phyloP scores from a whole-genome alignment of 305 asterid genomes.

The Rubia peregrina region DNA sequence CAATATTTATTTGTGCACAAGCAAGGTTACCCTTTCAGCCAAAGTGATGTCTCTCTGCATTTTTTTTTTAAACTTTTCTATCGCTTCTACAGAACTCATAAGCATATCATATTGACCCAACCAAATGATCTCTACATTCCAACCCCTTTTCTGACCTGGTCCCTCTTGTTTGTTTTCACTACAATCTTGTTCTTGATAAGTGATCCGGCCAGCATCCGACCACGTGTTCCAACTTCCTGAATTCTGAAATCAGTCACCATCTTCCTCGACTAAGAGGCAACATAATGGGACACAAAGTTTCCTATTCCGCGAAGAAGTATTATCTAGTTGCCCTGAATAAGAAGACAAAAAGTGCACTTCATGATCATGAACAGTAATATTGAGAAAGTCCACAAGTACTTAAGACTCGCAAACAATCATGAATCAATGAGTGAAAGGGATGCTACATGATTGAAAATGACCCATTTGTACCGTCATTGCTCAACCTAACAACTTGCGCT shows the following conservation, averaged over 20 bases:
- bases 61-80: background rate
- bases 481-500: constrained; percentile 4
- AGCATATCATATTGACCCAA: background rate
- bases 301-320: constrained; percentile 2
- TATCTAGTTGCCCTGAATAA: constrained; percentile 14
- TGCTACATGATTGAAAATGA: constrained; percentile 13
- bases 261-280: background rate
- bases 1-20: background rate
- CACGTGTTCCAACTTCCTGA: background rate
- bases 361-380: background rate
- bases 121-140: background rate
- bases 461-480: constrained; percentile 14
- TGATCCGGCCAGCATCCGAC: background rate
- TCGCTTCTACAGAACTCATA: background rate
- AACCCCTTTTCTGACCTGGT: background rate
- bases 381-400: background rate
- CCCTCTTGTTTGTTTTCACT: background rate
- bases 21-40: background rate
- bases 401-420: background rate
- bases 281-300: constrained; percentile 4
- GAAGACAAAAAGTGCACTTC: constrained; percentile 17
- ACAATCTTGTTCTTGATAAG: background rate
- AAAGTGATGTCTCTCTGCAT: background rate
- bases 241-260: background rate
- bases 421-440: constrained; percentile 22